These are phyloP conservation scores for Kernera saxatilis DNA, from an alignment of 345 rosid genomes.

Conservation along the genomic window DNA sequence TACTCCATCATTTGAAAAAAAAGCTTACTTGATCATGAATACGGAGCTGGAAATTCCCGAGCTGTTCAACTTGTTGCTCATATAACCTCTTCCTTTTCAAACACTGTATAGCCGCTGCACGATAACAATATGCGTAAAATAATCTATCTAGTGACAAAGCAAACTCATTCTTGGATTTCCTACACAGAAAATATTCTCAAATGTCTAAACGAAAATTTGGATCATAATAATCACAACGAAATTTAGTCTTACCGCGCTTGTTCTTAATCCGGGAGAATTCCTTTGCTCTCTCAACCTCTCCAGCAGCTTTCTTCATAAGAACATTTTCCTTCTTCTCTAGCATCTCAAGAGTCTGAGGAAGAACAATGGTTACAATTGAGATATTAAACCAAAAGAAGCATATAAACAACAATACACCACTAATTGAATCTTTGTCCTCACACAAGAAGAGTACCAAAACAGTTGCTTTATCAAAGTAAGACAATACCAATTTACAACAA, in stretches of 20 bases:
- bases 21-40: slow-evolving; percentile 75
- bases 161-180: not conserved
- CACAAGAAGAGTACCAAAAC: too few species aligned
- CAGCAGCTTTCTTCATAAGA: slow-evolving; percentile 58
- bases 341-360: slow-evolving; percentile 76
- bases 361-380: not conserved
- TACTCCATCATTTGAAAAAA: not conserved
- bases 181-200: not conserved
- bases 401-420: not conserved
- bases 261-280: slow-evolving; percentile 50
- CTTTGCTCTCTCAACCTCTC: slow-evolving; percentile 72
- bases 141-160: not conserved
- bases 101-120: slow-evolving; percentile 83
- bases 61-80: slow-evolving; percentile 82
- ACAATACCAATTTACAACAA: not conserved
- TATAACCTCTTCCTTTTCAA: slow-evolving; percentile 88
- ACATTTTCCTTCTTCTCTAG: slow-evolving; percentile 80
- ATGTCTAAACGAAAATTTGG: not conserved
- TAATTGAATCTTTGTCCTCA: not conserved
- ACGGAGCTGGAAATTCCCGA: slow-evolving; percentile 76
- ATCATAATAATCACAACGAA: not conserved
- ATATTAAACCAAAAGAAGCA: not conserved
- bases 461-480: not conserved
- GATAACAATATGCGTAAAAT: not conserved
- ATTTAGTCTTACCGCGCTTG: slow-evolving; percentile 47